Evolutionary conservation across 164 flowering plant genomes (phyloP).

Genomic region (Nymphaea thermarum): DNA sequence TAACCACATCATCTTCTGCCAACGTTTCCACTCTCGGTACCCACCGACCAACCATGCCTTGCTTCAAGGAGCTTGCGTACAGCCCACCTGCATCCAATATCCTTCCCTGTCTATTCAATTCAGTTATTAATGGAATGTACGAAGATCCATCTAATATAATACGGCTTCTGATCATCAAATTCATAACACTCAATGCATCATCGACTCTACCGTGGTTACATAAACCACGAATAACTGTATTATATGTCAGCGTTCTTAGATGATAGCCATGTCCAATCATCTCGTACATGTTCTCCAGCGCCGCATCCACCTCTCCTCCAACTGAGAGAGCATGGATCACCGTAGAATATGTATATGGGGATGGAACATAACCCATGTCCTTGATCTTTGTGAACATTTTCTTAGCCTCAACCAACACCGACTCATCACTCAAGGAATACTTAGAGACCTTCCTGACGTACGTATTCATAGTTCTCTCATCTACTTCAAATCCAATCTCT

Average conservation of each 20-base stretch:
- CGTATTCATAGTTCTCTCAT: constrained; percentile 43
- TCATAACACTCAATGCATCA: constrained; percentile 35
- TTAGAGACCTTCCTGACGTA: constrained; percentile 51
- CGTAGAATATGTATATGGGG: constrained; percentile 25
- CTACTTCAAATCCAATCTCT: constrained; percentile 29
- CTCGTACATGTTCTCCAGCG: constrained; percentile 24
- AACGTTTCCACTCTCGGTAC: constrained; percentile 10
- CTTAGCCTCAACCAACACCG: constrained; percentile 27
- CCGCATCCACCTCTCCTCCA: constrained; percentile 27
- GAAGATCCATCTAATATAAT: constrained; percentile 23
- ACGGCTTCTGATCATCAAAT: constrained; percentile 19
- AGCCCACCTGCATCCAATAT: constrained; percentile 24
- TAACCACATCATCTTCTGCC: constrained; percentile 1
- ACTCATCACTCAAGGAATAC: constrained; percentile 36
- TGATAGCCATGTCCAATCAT: constrained; percentile 32
- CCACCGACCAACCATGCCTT: constrained; percentile 27
- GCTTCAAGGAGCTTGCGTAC: constrained; percentile 45
- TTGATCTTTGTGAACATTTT: constrained; percentile 42
- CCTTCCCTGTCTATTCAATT: constrained; percentile 29
- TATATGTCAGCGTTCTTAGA: constrained; percentile 33
- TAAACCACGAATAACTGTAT: constrained; percentile 37
- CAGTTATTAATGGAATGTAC: constrained; percentile 36
- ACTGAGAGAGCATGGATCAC: constrained; percentile 40
- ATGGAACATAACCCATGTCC: constrained; percentile 12
- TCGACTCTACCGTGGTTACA: constrained; percentile 37